Evolutionary conservation across 1,139 yeast genomes (phyloP), one percentile per base, ranked within the genome.

Genomic region (Pichia sp.): DNA sequence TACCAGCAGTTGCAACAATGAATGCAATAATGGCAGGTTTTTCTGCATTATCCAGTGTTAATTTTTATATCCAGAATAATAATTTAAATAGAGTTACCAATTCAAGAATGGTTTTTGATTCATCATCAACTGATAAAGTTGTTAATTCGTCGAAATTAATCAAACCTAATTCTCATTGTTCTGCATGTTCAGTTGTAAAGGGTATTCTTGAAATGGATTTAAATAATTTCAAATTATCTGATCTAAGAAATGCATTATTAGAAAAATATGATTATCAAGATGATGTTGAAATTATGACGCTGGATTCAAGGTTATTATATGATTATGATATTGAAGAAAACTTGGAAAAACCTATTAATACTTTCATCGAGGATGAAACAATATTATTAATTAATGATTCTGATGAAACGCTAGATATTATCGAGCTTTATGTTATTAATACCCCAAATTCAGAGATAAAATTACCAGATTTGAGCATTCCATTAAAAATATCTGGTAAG

Each of bases 1-100:
- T 94, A 45, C 98, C 99, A 0, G 98, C 98, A 0, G 90, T 94
- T 58, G 98, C 98, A 10, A 92, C 98, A 1, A 92, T 97, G 9
- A 94, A 94, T 65, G 97, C 98, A 1, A 83, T 92, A 27, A 83
- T 92, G 54, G 90, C 97, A 0, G 98, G 98, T 0, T 76, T 89
- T 53, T 84, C 95, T 30, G 82, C 89, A 11, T 64, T 90, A 49
- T 83, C 81, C 47, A 84, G 90, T 0, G 67, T 87, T 46, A 77
- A 79, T 48, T 75, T 76, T 43, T 75, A 81, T 60, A n/a, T 46
- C 3, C 34, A 50, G 9, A 40, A 41, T 1, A 39, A 29, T 8
- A 43, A 51, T 43, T 59, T 58, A 31, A 44, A 59, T 18, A 54
- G 62, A 5, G 69, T 63, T 45, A 55, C 65, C 27, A 44, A 55